Evolutionary conservation across 352 stramenopile genomes (phyloP).

Genomic region (Elongisporangium anandrum): DNA sequence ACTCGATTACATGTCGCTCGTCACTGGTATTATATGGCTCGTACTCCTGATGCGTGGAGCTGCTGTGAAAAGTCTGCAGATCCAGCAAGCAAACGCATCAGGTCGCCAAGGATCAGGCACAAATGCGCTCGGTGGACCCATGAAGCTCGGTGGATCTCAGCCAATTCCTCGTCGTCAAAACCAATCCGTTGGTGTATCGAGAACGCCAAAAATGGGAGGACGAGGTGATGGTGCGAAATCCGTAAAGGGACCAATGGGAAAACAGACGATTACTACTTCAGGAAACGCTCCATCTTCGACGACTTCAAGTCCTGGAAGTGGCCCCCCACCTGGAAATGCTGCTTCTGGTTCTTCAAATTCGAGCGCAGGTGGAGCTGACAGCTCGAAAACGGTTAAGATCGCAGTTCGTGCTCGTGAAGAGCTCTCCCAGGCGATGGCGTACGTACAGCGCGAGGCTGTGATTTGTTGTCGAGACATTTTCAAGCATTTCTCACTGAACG

Average conservation of each 20-base stretch:
- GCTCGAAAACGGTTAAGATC: conserved; percentile 55
- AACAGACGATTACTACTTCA: conserved; percentile 9
- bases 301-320: conserved; percentile 6
- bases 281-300: conserved; percentile 6
- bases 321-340: conserved; percentile 6
- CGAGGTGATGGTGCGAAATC: conserved; percentile 17
- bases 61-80: conserved; percentile 83
- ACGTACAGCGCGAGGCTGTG: conserved; percentile 68
- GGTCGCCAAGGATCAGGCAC: conserved; percentile 29
- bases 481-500: conserved; percentile 55
- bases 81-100: conserved; percentile 59
- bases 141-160: conserved; percentile 50
- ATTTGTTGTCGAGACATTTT: conserved; percentile 72
- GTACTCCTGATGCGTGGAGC: conserved; percentile 72
- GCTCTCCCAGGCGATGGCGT: conserved; percentile 68
- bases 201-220: conserved; percentile 16
- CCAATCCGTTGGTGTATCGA: conserved; percentile 15
- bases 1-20: conserved; percentile 75
- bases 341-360: background rate
- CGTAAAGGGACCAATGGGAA: conserved; percentile 32
- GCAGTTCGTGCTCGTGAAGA: conserved; percentile 79
- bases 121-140: conserved; percentile 23
- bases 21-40: conserved; percentile 74
- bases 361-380: conserved; percentile 8
- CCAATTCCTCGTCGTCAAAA: conserved; percentile 45